Conservation (phyloP, 2,329 filamentous ascomycete genomes). For the Aspergillus awamori region DNA sequence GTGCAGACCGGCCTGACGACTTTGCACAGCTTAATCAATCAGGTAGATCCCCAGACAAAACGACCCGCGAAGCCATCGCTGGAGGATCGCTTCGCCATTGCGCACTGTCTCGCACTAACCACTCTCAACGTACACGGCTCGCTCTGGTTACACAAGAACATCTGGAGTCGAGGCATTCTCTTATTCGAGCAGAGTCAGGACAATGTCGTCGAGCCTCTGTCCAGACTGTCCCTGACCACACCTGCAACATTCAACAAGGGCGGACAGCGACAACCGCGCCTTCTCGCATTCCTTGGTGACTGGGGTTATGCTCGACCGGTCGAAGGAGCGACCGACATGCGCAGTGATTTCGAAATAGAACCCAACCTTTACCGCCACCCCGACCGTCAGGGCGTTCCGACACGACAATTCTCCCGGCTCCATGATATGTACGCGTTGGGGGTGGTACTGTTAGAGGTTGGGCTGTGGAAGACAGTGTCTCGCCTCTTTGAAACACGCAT, state of each 20-base stretch:
- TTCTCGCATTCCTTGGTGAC: slow-evolving; percentile 29
- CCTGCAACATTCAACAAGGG: neutral
- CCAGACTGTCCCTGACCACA: slow-evolving; percentile 4
- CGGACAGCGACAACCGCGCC: neutral
- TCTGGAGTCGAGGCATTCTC: slow-evolving; percentile 34
- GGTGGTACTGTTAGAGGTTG: slow-evolving; percentile 45
- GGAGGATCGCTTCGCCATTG: slow-evolving; percentile 30
- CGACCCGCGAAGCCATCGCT: slow-evolving; percentile 19
- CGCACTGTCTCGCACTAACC: slow-evolving; percentile 30
- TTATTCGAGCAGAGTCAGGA: slow-evolving; percentile 24
- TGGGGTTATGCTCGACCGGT: slow-evolving; percentile 33
- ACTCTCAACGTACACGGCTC: slow-evolving; percentile 31
- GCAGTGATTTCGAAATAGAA: slow-evolving; percentile 29
- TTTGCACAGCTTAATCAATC: slow-evolving; percentile 28
- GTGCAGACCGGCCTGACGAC: slow-evolving; percentile 14
- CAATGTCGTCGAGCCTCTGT: slow-evolving; percentile 8
- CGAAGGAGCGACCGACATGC: slow-evolving; percentile 29
- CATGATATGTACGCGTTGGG: slow-evolving; percentile 46
- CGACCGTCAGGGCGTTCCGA: slow-evolving; percentile 34
- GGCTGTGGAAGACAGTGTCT: slow-evolving; percentile 34
- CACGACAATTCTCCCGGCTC: slow-evolving; percentile 28
- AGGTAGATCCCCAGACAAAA: slow-evolving; percentile 20
- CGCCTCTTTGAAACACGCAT: slow-evolving; percentile 31
- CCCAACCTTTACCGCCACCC: slow-evolving; percentile 38
- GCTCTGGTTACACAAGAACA: slow-evolving; percentile 34